These are phyloP conservation scores for Pilatotrama ljubarskyi DNA, from an alignment of 768 basidiomycete genomes.

Conservation along the genomic window DNA sequence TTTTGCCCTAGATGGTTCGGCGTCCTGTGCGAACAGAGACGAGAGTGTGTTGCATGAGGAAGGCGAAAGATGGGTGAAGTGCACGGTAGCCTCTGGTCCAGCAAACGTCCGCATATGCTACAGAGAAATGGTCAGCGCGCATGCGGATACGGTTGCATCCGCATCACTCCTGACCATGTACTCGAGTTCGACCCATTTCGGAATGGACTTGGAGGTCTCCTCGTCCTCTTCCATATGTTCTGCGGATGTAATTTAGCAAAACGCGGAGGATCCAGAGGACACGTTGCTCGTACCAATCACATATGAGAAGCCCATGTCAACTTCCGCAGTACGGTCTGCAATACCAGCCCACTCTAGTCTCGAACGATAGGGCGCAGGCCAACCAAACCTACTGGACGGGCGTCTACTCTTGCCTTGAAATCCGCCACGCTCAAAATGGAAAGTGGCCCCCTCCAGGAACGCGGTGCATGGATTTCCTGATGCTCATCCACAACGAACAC, in stretches of 20 bases:
- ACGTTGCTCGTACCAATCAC: constrained; percentile 25
- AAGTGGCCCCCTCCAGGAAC: background rate
- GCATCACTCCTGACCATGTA: constrained; percentile 55
- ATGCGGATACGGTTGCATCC: constrained; percentile 25
- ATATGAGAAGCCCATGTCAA: constrained; percentile 31
- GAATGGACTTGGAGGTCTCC: constrained; percentile 62
- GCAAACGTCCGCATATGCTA: constrained; percentile 87
- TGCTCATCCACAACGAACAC: no score
- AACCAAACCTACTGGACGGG: background rate
- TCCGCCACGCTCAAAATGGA: background rate
- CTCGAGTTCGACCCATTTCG: constrained; percentile 92
- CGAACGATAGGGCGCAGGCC: background rate
- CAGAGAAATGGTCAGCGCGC: background rate
- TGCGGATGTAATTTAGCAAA: constrained; percentile 29
- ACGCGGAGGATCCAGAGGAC: background rate
- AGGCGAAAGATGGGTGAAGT: constrained; percentile 87
- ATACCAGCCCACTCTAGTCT: no score
- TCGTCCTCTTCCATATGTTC: constrained; percentile 98
- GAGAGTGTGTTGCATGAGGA: constrained; percentile 59
- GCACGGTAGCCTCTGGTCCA: constrained; percentile 60
- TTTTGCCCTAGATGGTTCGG: constrained; percentile 27
- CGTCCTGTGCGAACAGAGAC: constrained; percentile 30
- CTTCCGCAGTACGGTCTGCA: background rate
- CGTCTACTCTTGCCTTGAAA: background rate
- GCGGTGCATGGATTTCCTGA: no score